Evolutionary conservation across 192 early-diverging fungal species (phyloP), one percentile per base, ranked within the genome.

Genomic region (Spizellomyces sp.): DNA sequence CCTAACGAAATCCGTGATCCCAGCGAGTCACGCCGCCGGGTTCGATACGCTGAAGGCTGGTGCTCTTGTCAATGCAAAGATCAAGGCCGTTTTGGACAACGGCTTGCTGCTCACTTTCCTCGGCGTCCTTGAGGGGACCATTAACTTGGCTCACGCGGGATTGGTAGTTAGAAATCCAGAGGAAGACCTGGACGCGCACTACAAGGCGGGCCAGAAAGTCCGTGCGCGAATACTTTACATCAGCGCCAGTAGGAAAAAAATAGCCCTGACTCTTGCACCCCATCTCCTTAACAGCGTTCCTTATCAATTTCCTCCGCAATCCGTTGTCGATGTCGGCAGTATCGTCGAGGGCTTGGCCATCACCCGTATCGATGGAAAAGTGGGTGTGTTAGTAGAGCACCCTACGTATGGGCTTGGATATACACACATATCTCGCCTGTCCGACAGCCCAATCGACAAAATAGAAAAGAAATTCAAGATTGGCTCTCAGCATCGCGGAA

Each of bases 21-120:
- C 82, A 9, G 46, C 22, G 9, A 27, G 45, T 74, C 89, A 55
- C 86, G 84, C 79, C 86, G 84, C 62, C 82, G 83, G 45, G 82
- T 95, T 77, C 52, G 86, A 81, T n/a, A 92, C 93, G 4, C 71
- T 95, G n/a, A 89, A 88, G 62, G 91, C 94, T 45, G 95, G 95
- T 8, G 83, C 90, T 45, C 65, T 92, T 8, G 80, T 97, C 8
- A 77, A 86, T 8, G 87, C 86, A 4, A 84, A 88, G 36, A 77
- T 97, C 27, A 86, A 89, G 50, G 77, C 79, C 50, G 70, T 89
- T 36, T 79, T 87, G 67, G 80, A 86, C 41, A 82, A 75, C 70
- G 95, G 95, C 2, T 56, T 94, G 19, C 67, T 85, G 60, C 74
- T 92, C 56, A 85, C 87, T 52, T 89, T 95, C 71, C 88, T 93